Conservation (phyloP, 2,329 filamentous ascomycete genomes). For the Teratosphaeria epicoccoides region DNA sequence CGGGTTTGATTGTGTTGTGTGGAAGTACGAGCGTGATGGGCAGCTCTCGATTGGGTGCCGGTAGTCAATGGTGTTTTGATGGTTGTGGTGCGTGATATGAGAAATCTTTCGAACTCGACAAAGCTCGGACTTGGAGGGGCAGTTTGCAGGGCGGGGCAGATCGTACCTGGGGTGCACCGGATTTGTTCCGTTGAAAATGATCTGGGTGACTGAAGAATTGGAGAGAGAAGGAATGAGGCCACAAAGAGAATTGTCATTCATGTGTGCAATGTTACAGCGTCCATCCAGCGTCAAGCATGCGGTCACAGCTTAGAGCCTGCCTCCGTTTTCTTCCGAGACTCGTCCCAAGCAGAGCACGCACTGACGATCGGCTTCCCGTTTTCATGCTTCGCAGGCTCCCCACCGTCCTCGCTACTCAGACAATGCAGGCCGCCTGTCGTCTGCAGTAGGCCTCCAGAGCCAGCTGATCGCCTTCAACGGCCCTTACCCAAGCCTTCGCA, state of each 20-base stretch:
- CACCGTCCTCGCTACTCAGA: constrained; percentile 9
- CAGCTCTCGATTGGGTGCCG: neutral
- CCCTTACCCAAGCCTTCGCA: neutral
- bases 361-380: neutral
- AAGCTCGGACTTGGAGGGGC: neutral
- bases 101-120: neutral
- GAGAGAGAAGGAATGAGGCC: neutral
- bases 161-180: neutral
- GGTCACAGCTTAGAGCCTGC: neutral
- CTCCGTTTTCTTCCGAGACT: neutral
- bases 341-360: neutral
- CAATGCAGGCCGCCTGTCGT: neutral
- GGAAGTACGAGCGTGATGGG: neutral
- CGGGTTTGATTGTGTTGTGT: constrained; percentile 9
- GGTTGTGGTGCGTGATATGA: neutral
- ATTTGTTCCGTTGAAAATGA: neutral
- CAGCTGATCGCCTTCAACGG: neutral
- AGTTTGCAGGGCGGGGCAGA: constrained; percentile 1
- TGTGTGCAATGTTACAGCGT: neutral
- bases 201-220: neutral
- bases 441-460: neutral
- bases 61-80: neutral
- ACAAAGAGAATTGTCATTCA: neutral
- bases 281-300: neutral
- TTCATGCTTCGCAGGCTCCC: constrained; percentile 5